These are phyloP conservation scores for Paramyrothecium roridum DNA, from an alignment of 2,329 filamentous ascomycete species.

Conservation along the genomic window DNA sequence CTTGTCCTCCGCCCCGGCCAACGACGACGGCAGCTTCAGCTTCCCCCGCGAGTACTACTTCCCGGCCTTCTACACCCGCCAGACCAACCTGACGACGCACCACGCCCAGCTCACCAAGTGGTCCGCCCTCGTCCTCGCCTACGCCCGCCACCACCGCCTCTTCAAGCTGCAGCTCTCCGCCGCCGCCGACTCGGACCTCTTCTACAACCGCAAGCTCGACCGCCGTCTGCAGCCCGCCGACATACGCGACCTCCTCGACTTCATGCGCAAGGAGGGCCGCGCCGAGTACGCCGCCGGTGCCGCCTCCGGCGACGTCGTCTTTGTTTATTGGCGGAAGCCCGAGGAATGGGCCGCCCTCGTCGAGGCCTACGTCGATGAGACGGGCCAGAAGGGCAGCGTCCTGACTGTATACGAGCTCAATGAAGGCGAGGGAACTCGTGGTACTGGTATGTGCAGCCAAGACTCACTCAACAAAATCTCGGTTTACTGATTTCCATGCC, in stretches of 20 bases:
- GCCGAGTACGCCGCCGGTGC: conserved; percentile 60
- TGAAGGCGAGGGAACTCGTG: conserved; percentile 76
- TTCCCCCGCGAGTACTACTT: conserved; percentile 70
- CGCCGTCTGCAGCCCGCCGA: conserved; percentile 48
- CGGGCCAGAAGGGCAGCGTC: conserved; percentile 83
- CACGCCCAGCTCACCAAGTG: conserved; percentile 79
- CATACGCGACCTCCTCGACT: conserved; percentile 55
- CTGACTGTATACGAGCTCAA: conserved; percentile 89
- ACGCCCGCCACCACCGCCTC: conserved; percentile 74
- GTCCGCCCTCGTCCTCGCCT: conserved; percentile 79
- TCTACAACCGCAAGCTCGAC: conserved; percentile 53
- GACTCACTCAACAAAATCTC: neutral
- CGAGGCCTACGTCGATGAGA: conserved; percentile 79
- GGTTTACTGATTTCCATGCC: conserved; percentile 5
- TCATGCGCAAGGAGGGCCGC: conserved; percentile 55
- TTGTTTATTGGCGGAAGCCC: conserved; percentile 80
- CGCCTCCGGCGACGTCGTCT: conserved; percentile 48
- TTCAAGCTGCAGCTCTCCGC: conserved; percentile 68
- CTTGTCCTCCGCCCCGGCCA: conserved; percentile 8
- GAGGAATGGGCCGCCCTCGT: conserved; percentile 87
- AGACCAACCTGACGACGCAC: conserved; percentile 70
- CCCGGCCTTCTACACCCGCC: conserved; percentile 82
- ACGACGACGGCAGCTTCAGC: conserved; percentile 33
- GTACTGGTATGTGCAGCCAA: conserved; percentile 51
- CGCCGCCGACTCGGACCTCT: conserved; percentile 52